These are phyloP conservation scores for Aspergillus caelatus DNA, from an alignment of 2,329 filamentous ascomycete species.

Conservation along the genomic window DNA sequence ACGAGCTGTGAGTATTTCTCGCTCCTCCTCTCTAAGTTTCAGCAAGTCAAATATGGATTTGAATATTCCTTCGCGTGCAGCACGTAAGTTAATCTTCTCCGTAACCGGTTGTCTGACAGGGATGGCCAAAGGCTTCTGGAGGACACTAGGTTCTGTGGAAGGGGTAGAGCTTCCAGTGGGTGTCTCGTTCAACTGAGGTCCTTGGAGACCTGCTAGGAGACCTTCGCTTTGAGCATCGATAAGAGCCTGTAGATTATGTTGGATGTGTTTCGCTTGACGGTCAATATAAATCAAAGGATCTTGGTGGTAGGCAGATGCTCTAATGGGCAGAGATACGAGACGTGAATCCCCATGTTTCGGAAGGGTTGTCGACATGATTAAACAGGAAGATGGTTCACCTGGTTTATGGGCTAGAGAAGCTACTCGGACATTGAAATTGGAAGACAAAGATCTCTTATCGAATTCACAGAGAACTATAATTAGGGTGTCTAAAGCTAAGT, in stretches of 20 bases:
- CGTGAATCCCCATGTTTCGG: slow-evolving; percentile 26
- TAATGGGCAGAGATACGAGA: slow-evolving; percentile 33
- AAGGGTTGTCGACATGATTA: slow-evolving; percentile 36
- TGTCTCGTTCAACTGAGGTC: slow-evolving; percentile 43
- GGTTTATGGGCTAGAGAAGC: not conserved
- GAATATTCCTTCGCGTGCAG: slow-evolving; percentile 59
- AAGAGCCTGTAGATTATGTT: slow-evolving; percentile 60
- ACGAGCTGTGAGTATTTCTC: slow-evolving; percentile 52
- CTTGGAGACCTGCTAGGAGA: slow-evolving; percentile 52
- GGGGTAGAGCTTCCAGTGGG: slow-evolving; percentile 47
- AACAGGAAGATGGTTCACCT: slow-evolving; percentile 6
- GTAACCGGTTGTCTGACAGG: slow-evolving; percentile 42
- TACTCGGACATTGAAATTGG: not conserved
- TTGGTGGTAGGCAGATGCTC: slow-evolving; percentile 33
- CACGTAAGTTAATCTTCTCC: slow-evolving; percentile 55
- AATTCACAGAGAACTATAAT: not conserved
- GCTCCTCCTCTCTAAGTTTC: slow-evolving; percentile 59
- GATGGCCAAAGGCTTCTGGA: slow-evolving; percentile 39
- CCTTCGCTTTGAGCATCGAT: slow-evolving; percentile 65
- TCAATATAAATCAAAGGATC: slow-evolving; percentile 54
- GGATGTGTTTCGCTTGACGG: slow-evolving; percentile 56
- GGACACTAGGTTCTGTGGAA: slow-evolving; percentile 31
- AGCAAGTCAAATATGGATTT: slow-evolving; percentile 60
- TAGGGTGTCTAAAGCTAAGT: not conserved
- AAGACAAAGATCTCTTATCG: not conserved